Base-by-base conservation (phyloP, 1,139 yeast species). In the Yamadazyma spencermartinsiae region DNA sequence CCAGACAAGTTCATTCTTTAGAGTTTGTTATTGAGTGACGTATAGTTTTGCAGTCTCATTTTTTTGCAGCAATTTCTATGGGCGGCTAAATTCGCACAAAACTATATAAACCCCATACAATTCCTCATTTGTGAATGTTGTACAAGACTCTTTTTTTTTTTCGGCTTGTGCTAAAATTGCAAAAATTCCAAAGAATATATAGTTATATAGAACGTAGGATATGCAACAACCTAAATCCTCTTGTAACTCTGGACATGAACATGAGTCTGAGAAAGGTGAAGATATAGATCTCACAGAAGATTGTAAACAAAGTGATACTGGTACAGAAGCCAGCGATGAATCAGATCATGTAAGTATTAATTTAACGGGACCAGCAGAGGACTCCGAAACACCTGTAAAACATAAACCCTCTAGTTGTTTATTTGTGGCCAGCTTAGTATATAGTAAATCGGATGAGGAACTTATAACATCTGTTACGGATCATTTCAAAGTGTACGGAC, bases 341-440 rank as follows among this genome's bases (percentile, higher is more conserved):
- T 23, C n/a, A 8, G n/a, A 23, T 11, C 26, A 11, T 23, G 7
- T 11, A 23, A 11, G 26, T 23, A 23, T 10, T 23, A 17, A 14
- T 13, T 8, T 5, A 24, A 24, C 5, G 27, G n/a, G n/a, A n/a
- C 7, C 27, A 5, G 6, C 20, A 9, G 13, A 28, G 12, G 20
- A 16, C 13, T 4, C 6, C 12, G 11, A 28, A 3, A 12, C 19
- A 15, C 4, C 31, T 6, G 20, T 14, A 4, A 28, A 16, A 39
- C 61, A 60, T 5, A 72, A 86, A 29, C 96, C 95, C 12, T 83
- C 95, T 0, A 80, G 95, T 3, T 88, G 96, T 60, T 86, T 87
- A 1, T 88, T 88, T 65, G 96, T 88, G 38, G 96, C 96, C 24
- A 76, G 89, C 55, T 75, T 87, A 40, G 76, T 86, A 4, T 73